Evolutionary conservation across 208 protist species (phyloP).

Genomic region (Trichomonas vaginalis): DNA sequence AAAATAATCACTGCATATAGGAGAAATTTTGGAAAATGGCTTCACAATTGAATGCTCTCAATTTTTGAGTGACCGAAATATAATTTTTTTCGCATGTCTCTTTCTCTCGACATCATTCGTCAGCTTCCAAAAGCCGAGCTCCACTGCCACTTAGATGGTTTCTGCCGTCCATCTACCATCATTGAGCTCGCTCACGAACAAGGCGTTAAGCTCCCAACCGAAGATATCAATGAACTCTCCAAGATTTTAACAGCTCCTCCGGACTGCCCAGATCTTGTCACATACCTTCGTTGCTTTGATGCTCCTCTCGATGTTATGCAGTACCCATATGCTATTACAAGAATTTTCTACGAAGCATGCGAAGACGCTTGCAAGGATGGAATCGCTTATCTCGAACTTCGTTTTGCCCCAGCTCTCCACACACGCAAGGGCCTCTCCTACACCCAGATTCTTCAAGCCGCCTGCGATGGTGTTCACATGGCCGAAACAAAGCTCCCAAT

Average conservation of each 20-base stretch:
- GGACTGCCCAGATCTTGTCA: neutral
- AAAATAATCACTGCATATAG: too few relatives aligned
- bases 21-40: too few relatives aligned
- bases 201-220: neutral
- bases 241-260: neutral
- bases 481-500: neutral
- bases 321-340: neutral
- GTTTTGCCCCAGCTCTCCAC: neutral
- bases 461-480: neutral
- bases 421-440: neutral
- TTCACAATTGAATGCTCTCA: too few relatives aligned
- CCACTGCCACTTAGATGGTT: conserved; percentile 4
- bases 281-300: neutral
- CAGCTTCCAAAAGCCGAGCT: conserved; percentile 11
- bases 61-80: too few relatives aligned
- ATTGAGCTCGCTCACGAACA: neutral
- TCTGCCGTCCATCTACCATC: neutral
- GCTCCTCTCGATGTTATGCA: neutral
- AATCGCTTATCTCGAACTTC: neutral
- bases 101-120: neutral
- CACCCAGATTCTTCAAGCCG: neutral
- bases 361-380: neutral
- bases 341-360: conserved; percentile 13
- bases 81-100: too few relatives aligned
- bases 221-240: neutral